Percentiles rank a stretch among this genome's conserved stretches.
phyloP scores from a whole-genome alignment of 1,284 basidiomycete genomes.

The Veloporphyrellus conicus region DNA sequence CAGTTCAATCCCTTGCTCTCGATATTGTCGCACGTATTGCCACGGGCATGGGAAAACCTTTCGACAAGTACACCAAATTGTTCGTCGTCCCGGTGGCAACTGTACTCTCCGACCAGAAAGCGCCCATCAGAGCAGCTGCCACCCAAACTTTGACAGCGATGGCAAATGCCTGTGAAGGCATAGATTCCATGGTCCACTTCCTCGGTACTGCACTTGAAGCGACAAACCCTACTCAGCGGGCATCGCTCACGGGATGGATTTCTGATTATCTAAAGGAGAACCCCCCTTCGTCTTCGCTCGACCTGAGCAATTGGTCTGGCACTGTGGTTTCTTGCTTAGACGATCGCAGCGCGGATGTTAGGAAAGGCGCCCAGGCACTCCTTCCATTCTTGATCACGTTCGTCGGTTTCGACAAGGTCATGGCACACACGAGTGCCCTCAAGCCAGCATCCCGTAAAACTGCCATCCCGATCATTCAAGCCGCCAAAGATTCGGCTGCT shows the following conservation, averaged over 20 bases:
- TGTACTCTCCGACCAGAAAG: conserved; percentile 92
- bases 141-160: conserved; percentile 80
- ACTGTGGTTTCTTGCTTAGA: conserved; percentile 83
- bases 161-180: conserved; percentile 76
- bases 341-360: conserved; percentile 87
- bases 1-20: conserved; percentile 86
- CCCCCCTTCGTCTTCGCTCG: conserved; percentile 54
- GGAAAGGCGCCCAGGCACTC: conserved; percentile 84
- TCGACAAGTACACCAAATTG: conserved; percentile 83
- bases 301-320: conserved; percentile 69
- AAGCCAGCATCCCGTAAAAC: conserved; percentile 90
- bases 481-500: conserved; percentile 48
- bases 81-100: conserved; percentile 77
- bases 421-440: conserved; percentile 80
- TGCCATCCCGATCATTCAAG: conserved; percentile 85
- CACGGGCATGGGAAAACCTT: conserved; percentile 89
- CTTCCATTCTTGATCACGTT: conserved; percentile 75
- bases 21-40: conserved; percentile 90
- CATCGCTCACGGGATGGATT: conserved; percentile 83
- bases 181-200: conserved; percentile 79
- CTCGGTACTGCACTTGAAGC: conserved; percentile 80
- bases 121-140: conserved; percentile 77
- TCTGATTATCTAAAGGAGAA: conserved; percentile 74
- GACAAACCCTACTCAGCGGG: conserved; percentile 85
- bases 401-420: conserved; percentile 81